Evolutionary conservation across 208 protist species (phyloP).

Genomic region (Polymyxa betae): DNA sequence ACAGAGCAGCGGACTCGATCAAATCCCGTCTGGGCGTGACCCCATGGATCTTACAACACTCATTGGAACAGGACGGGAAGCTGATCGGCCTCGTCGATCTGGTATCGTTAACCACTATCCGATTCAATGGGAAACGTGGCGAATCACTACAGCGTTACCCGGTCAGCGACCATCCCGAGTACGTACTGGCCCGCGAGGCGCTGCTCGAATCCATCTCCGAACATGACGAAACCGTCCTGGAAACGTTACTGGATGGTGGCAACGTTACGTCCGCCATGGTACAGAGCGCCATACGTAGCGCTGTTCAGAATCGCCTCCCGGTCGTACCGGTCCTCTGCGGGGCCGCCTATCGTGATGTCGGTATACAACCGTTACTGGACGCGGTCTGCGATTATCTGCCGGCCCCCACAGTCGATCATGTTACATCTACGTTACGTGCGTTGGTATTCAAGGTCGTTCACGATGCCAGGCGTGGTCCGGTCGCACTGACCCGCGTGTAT

Average conservation of each 20-base stretch:
- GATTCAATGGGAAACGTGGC: not conserved
- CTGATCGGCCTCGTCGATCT: not conserved
- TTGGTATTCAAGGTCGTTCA: slow-evolving; percentile 66
- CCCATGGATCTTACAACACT: slow-evolving; percentile 21
- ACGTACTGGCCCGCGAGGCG: not conserved
- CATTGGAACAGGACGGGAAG: not conserved
- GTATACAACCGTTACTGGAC: slow-evolving; percentile 28
- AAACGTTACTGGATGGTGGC: not conserved
- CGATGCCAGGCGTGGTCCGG: slow-evolving; percentile 60
- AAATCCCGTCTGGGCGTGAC: not conserved
- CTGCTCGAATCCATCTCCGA: slow-evolving; percentile 33
- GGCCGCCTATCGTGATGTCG: slow-evolving; percentile 12
- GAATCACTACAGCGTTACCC: not conserved
- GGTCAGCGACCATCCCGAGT: not conserved
- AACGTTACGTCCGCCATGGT: not conserved
- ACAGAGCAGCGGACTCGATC: not conserved
- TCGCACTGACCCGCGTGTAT: slow-evolving; percentile 71
- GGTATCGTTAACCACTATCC: not conserved
- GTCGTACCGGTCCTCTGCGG: slow-evolving; percentile 26
- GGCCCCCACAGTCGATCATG: not conserved
- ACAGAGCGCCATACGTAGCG: not conserved
- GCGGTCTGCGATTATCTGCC: not conserved
- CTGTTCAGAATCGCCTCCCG: not conserved
- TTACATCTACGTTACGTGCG: not conserved
- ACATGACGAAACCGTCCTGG: not conserved